phyloP scores from a whole-genome alignment of 805 yeast species.

The Yarrowia porcina region DNA sequence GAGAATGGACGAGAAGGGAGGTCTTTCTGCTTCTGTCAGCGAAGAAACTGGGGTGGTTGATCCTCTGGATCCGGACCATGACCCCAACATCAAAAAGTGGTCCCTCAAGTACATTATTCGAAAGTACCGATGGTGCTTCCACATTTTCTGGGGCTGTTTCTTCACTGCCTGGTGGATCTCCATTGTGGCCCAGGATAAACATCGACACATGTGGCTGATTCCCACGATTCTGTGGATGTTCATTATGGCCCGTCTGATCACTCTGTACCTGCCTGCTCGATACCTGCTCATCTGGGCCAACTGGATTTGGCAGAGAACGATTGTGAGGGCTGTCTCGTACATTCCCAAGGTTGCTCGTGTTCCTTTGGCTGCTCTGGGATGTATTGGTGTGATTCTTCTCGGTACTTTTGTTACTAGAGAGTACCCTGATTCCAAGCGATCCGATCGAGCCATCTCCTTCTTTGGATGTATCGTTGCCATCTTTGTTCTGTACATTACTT shows the following conservation, averaged over 20 bases:
- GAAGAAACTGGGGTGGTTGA: slow-evolving; percentile 11
- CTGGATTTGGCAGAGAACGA: slow-evolving; percentile 38
- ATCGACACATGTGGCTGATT: slow-evolving; percentile 53
- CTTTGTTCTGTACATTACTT: slow-evolving; percentile 45
- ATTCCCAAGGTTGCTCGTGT: slow-evolving; percentile 47
- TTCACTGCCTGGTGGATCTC: slow-evolving; percentile 60
- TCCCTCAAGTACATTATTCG: slow-evolving; percentile 3
- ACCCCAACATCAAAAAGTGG: not conserved
- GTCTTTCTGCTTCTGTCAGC: slow-evolving; percentile 1
- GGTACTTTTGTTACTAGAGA: slow-evolving; percentile 54
- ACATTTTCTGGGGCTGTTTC: slow-evolving; percentile 39
- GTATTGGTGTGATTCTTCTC: slow-evolving; percentile 48
- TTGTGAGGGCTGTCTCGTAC: slow-evolving; percentile 33
- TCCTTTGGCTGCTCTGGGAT: slow-evolving; percentile 45
- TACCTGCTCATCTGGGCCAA: slow-evolving; percentile 35
- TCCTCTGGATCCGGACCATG: not conserved
- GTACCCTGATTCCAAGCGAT: slow-evolving; percentile 45
- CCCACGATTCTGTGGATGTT: slow-evolving; percentile 54
- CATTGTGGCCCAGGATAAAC: slow-evolving; percentile 49
- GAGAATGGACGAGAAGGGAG: slow-evolving; percentile 1
- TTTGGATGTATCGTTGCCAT: slow-evolving; percentile 52
- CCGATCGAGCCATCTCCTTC: slow-evolving; percentile 57
- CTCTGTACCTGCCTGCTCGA: slow-evolving; percentile 47
- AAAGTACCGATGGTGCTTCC: slow-evolving; percentile 30
- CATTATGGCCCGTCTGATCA: slow-evolving; percentile 50